These are phyloP conservation scores for Vishniacozyma victoriae DNA, from an alignment of 768 basidiomycete genomes.

Conservation along the genomic window DNA sequence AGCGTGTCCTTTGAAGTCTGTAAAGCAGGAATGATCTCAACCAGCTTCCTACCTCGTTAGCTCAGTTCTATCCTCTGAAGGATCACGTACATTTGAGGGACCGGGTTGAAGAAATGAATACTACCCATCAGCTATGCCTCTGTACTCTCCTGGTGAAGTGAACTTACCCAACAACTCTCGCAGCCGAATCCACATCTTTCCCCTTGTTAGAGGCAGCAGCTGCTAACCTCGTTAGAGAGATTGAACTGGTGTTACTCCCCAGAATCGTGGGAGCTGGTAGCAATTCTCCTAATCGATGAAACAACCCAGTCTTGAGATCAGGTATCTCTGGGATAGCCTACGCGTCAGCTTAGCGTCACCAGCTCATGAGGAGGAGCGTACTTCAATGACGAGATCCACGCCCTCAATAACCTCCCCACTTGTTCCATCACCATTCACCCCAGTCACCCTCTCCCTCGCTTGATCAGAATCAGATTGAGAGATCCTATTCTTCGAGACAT, in stretches of 20 bases:
- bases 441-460: constrained; percentile 58
- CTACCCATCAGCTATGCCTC: constrained; percentile 48
- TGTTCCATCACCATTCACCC: constrained; percentile 33
- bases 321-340: constrained; percentile 85
- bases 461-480: constrained; percentile 65
- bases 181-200: constrained; percentile 59
- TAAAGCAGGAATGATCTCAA: constrained; percentile 88
- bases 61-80: not conserved
- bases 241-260: constrained; percentile 88
- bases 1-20: constrained; percentile 78
- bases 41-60: constrained; percentile 65
- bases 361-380: constrained; percentile 43
- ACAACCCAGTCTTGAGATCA: constrained; percentile 69
- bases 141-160: not conserved
- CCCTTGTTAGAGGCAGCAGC: constrained; percentile 68
- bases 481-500: constrained; percentile 75
- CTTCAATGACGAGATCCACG: constrained; percentile 88
- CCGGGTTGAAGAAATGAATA: constrained; percentile 95
- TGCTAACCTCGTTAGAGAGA: constrained; percentile 90
- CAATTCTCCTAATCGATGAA: constrained; percentile 62
- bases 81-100: constrained; percentile 77
- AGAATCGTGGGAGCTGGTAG: constrained; percentile 70
- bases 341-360: not conserved
- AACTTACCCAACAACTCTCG: constrained; percentile 63
- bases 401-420: constrained; percentile 59